Percentiles rank a stretch among this genome's conserved stretches.
Conservation (phyloP, 768 basidiomycete species). For the Leccinum truebloodii region DNA sequence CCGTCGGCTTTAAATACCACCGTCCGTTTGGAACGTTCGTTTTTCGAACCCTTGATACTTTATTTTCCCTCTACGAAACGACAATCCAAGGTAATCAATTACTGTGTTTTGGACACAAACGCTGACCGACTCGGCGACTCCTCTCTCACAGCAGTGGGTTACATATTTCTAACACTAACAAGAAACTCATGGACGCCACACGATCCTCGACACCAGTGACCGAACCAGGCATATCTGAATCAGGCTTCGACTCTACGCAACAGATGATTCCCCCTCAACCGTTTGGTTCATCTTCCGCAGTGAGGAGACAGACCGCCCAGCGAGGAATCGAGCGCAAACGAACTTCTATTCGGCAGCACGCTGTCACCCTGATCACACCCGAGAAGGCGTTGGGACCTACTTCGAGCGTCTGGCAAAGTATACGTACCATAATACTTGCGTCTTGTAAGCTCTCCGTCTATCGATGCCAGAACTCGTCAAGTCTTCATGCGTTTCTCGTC, state of each 20-base stretch:
- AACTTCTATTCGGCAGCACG: constrained; percentile 16
- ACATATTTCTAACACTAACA: not conserved
- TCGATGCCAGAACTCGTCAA: not conserved
- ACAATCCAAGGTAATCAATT: constrained; percentile 4
- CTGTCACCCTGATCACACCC: constrained; percentile 39
- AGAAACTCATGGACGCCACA: constrained; percentile 17
- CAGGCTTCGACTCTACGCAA: constrained; percentile 5
- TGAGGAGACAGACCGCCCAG: constrained; percentile 12
- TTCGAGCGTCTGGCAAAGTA: constrained; percentile 47
- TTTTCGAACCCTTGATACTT: not conserved
- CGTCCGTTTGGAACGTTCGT: not conserved
- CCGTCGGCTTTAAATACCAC: constrained; percentile 7
- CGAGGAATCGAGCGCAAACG: constrained; percentile 8
- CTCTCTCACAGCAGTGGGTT: constrained; percentile 10
- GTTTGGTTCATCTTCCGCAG: constrained; percentile 12
- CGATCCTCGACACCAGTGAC: constrained; percentile 17
- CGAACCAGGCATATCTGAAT: constrained; percentile 10
- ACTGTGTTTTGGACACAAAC: not conserved
- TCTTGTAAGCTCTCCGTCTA: constrained; percentile 50
- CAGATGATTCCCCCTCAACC: constrained; percentile 7
- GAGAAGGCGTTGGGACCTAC: constrained; percentile 38
- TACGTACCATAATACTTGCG: constrained; percentile 52
- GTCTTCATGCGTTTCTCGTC: not conserved
- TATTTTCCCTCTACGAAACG: not conserved
- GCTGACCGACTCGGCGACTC: not conserved